A percentile compares a stretch with the other conserved stretches of the same genome.
Evolutionary conservation across 2,329 filamentous ascomycete genomes (phyloP).

Genomic region (Albophoma yamanashiensis): DNA sequence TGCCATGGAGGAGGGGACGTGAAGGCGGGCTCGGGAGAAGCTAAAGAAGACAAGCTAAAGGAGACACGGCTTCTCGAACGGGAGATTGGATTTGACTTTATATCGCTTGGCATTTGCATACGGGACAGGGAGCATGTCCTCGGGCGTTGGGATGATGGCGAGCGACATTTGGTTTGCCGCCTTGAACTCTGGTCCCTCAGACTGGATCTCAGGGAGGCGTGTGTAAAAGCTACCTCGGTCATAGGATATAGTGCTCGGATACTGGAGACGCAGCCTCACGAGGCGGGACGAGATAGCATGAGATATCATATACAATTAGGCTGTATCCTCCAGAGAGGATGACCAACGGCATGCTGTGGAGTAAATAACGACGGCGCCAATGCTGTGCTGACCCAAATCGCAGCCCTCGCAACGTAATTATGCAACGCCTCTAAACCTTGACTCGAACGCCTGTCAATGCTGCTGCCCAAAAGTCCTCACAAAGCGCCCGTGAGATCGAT

Average conservation of each 20-base stretch:
- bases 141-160: neutral
- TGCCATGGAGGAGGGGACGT: conserved; percentile 22
- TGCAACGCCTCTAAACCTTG: neutral
- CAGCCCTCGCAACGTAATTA: neutral
- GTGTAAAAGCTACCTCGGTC: neutral
- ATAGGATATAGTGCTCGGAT: neutral
- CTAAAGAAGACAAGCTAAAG: too few relatives aligned
- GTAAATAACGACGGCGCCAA: neutral
- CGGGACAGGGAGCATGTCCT: neutral
- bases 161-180: neutral
- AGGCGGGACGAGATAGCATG: neutral
- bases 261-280: neutral
- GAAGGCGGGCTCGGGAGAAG: neutral
- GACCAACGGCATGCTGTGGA: neutral
- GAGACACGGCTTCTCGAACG: neutral
- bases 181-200: neutral
- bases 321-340: too few relatives aligned
- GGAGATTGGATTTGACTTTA: neutral
- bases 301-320: neutral
- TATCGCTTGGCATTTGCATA: neutral
- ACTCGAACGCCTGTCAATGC: neutral
- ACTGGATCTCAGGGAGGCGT: neutral
- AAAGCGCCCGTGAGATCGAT: conserved; percentile 19
- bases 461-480: neutral
- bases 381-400: neutral